Percentiles rank a stretch among this genome's conserved stretches.
Conservation (phyloP, 2,329 filamentous ascomycete genomes). For the Ustulina deusta region DNA sequence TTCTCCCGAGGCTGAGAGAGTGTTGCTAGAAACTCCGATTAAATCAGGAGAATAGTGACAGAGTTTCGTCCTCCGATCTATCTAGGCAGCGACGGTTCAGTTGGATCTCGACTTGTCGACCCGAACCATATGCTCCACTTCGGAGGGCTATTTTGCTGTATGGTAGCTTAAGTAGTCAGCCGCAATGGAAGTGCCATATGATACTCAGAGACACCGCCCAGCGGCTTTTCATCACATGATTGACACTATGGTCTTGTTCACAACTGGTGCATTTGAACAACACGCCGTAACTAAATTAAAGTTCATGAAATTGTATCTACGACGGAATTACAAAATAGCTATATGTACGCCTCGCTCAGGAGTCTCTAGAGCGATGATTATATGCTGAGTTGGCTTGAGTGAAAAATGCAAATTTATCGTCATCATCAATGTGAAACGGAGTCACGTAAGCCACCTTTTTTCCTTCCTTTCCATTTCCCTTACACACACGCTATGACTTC, state of each 20-base stretch:
- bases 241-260: conserved; percentile 5
- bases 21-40: conserved; percentile 10
- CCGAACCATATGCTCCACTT: background rate
- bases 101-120: conserved; percentile 11
- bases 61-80: conserved; percentile 2
- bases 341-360: conserved; percentile 7
- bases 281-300: conserved; percentile 22
- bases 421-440: conserved; percentile 33
- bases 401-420: conserved; percentile 23
- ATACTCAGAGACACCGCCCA: conserved; percentile 18
- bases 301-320: conserved; percentile 26
- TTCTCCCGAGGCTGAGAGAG: conserved; percentile 4
- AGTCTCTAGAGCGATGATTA: conserved; percentile 17
- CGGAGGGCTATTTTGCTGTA: conserved; percentile 12
- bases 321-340: conserved; percentile 25
- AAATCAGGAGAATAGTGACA: background rate
- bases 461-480: background rate
- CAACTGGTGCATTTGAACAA: conserved; percentile 1
- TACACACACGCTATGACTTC: conserved; percentile 21
- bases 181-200: conserved; percentile 16
- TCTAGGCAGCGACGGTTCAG: background rate
- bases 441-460: conserved; percentile 14
- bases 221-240: conserved; percentile 1
- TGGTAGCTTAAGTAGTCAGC: conserved; percentile 23
- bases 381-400: conserved; percentile 14